These are phyloP conservation scores for Aspergillus avenaceus DNA, from an alignment of 495 filamentous ascomycete species.

Conservation along the genomic window DNA sequence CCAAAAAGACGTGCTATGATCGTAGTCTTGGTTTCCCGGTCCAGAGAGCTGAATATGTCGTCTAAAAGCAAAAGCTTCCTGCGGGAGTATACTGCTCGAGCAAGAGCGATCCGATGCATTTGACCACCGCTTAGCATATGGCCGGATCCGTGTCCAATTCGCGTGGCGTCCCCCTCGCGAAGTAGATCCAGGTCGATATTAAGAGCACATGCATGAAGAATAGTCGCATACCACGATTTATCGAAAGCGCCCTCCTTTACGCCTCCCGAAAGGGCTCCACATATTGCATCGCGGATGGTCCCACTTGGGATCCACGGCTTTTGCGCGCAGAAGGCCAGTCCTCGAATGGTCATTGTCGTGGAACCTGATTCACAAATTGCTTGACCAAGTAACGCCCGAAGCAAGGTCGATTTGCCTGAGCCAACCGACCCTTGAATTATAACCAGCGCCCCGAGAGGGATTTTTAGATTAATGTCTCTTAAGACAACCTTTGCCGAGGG, in stretches of 20 bases:
- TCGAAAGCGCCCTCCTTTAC: too few species aligned
- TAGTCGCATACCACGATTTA: neutral
- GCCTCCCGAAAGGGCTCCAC: neutral
- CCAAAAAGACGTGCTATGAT: neutral
- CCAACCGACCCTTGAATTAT: conserved; percentile 54
- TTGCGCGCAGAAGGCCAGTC: neutral
- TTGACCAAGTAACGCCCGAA: conserved; percentile 50
- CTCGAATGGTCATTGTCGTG: neutral
- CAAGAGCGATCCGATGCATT: neutral
- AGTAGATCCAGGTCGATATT: neutral
- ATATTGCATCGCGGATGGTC: neutral
- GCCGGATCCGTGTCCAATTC: neutral
- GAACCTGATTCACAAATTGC: conserved; percentile 14
- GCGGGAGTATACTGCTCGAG: neutral
- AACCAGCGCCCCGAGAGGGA: conserved; percentile 32
- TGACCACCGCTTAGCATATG: neutral
- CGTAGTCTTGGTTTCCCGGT: neutral
- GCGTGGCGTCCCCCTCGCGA: neutral
- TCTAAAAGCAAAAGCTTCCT: neutral
- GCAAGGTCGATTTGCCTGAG: conserved; percentile 53
- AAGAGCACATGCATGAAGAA: neutral
- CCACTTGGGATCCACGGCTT: neutral
- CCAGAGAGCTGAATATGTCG: neutral
- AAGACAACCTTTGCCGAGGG: too few species aligned
- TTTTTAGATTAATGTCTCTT: conserved; percentile 9